phyloP scores from a whole-genome alignment of 345 rosid species.

The Citrus trifoliata region DNA sequence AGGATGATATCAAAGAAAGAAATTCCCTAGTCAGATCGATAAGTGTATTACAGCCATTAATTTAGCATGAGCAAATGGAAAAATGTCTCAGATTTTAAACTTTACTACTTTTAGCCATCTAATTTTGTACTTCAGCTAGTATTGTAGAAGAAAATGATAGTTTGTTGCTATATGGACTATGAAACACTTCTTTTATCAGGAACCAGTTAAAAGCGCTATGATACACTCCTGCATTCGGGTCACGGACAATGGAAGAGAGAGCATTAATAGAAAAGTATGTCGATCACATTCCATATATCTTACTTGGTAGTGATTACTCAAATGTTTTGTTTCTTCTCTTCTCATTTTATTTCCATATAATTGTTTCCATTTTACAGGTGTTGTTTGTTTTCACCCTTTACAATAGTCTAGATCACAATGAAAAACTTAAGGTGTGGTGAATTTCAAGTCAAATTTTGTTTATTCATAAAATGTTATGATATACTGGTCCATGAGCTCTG shows the following conservation, averaged over 20 bases:
- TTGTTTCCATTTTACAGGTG: constrained; percentile 47
- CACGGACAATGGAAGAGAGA: constrained; percentile 92
- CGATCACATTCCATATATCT: neutral
- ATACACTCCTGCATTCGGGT: constrained; percentile 74
- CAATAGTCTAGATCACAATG: constrained; percentile 65
- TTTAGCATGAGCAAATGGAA: neutral
- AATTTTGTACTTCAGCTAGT: neutral
- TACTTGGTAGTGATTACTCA: neutral
- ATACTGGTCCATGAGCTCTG: neutral
- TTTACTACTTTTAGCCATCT: neutral
- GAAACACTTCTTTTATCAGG: constrained; percentile 39
- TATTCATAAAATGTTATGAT: neutral
- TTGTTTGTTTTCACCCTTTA: constrained; percentile 82
- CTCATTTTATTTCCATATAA: constrained; percentile 6
- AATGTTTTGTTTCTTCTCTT: neutral
- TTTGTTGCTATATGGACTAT: neutral
- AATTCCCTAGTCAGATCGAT: neutral
- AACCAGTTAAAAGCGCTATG: constrained; percentile 63
- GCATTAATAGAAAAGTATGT: constrained; percentile 73
- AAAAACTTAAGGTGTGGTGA: constrained; percentile 66
- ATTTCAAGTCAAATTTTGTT: neutral
- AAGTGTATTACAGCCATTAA: neutral
- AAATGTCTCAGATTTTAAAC: neutral
- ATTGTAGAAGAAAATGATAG: neutral
- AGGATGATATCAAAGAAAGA: neutral